Evolutionary conservation across 352 stramenopile genomes (phyloP).

Genomic region (Globisporangium cylindrosporum): DNA sequence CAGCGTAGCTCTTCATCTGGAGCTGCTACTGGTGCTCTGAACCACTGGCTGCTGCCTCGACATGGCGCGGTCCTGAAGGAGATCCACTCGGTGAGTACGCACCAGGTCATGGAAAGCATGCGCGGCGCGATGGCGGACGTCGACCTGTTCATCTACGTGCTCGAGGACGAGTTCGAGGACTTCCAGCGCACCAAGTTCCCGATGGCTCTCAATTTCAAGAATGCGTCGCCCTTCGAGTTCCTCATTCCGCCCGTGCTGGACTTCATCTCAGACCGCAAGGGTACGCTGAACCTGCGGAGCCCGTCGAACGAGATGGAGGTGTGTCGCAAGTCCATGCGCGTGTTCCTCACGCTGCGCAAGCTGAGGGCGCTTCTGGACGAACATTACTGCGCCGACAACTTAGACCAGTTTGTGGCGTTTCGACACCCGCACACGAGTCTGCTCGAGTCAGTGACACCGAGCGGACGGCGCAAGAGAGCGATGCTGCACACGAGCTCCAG

Average conservation of each 20-base stretch:
- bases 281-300: conserved; percentile 40
- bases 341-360: conserved; percentile 60
- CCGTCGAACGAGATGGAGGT: conserved; percentile 71
- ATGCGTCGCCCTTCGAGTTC: conserved; percentile 64
- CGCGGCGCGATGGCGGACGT: conserved; percentile 74
- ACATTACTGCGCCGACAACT: conserved; percentile 36
- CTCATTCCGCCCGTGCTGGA: conserved; percentile 40
- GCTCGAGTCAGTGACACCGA: conserved; percentile 25
- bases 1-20: conserved; percentile 7
- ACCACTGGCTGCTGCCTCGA: conserved; percentile 22
- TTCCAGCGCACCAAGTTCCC: conserved; percentile 57
- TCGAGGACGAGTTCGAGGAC: conserved; percentile 62
- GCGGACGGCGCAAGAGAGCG: conserved; percentile 5
- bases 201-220: conserved; percentile 48
- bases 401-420: conserved; percentile 54
- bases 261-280: conserved; percentile 22
- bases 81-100: conserved; percentile 62
- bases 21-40: background rate
- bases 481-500: background rate
- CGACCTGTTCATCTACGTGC: conserved; percentile 77
- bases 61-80: conserved; percentile 40
- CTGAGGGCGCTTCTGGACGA: conserved; percentile 52
- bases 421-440: conserved; percentile 56
- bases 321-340: conserved; percentile 64
- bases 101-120: conserved; percentile 83